These are phyloP conservation scores for Irpex lacteus DNA, from an alignment of 1,284 basidiomycete species.

Conservation along the genomic window DNA sequence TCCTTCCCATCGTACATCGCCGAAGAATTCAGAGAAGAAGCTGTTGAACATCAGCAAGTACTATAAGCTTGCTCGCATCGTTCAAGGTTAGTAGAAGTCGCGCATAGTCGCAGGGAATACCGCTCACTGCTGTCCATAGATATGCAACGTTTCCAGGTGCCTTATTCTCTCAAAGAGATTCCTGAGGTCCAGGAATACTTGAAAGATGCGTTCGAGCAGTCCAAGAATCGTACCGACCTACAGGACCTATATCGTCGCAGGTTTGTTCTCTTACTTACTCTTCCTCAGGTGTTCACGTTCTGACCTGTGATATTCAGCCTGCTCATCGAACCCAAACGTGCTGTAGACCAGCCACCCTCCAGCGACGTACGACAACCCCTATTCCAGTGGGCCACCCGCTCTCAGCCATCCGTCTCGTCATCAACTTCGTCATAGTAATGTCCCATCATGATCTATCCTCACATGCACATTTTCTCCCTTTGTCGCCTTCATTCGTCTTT, in stretches of 20 bases:
- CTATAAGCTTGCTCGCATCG: slow-evolving; percentile 85
- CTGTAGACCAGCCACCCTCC: slow-evolving; percentile 63
- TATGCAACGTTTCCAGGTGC: slow-evolving; percentile 91
- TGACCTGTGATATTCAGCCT: slow-evolving; percentile 42
- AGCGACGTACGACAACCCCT: slow-evolving; percentile 66
- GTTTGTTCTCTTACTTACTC: slow-evolving; percentile 36
- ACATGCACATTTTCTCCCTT: not conserved
- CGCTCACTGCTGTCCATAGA: slow-evolving; percentile 43
- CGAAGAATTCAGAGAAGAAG: slow-evolving; percentile 71
- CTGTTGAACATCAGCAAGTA: slow-evolving; percentile 97
- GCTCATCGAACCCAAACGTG: slow-evolving; percentile 75
- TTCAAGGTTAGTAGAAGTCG: slow-evolving; percentile 56
- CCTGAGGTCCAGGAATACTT: slow-evolving; percentile 83
- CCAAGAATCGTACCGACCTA: slow-evolving; percentile 70
- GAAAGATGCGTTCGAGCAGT: slow-evolving; percentile 66
- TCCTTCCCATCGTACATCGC: slow-evolving; percentile 81
- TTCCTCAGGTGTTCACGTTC: slow-evolving; percentile 10
- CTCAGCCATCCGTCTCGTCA: slow-evolving; percentile 30
- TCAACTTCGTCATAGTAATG: slow-evolving; percentile 19
- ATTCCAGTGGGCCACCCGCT: slow-evolving; percentile 72
- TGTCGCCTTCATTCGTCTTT: not conserved
- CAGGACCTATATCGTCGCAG: slow-evolving; percentile 81
- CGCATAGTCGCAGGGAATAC: not conserved
- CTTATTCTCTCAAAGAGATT: slow-evolving; percentile 81
- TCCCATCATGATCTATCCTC: slow-evolving; percentile 3